Conservation (phyloP, 331 rosid species). For the Pyrus hybrid region DNA sequence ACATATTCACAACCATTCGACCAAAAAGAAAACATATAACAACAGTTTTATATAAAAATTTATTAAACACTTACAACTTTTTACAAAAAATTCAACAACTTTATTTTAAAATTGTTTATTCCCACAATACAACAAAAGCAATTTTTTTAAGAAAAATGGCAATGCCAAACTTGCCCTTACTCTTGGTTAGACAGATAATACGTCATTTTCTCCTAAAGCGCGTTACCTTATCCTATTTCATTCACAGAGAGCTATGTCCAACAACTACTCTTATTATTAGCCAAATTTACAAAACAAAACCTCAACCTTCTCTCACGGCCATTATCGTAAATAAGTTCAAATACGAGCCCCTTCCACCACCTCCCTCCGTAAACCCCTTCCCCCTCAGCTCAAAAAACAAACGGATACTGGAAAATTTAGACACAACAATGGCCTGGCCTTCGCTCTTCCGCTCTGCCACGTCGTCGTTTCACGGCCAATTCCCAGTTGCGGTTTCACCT, state of each 20-base stretch:
- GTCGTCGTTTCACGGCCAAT: conserved; percentile 58
- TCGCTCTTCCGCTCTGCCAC: conserved; percentile 54
- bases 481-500: conserved; percentile 24
- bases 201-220: background rate
- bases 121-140: background rate
- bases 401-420: background rate
- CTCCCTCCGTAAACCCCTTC: background rate
- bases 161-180: background rate
- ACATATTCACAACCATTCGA: no score
- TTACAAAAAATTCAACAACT: no score
- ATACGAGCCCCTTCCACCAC: background rate
- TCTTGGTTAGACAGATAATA: background rate
- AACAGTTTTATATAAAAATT: no score
- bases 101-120: background rate
- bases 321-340: conserved; percentile 2
- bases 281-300: background rate
- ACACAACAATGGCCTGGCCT: conserved; percentile 42
- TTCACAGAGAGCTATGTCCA: background rate
- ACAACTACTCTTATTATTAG: background rate
- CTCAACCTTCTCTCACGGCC: rapidly evolving
- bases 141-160: no score
- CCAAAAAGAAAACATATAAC: no score
- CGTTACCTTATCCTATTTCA: conserved; percentile 17
- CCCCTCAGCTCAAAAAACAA: background rate
- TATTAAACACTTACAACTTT: no score